Base-by-base conservation (phyloP, 1,139 yeast genomes). In the Diutina pseudorugosa region DNA sequence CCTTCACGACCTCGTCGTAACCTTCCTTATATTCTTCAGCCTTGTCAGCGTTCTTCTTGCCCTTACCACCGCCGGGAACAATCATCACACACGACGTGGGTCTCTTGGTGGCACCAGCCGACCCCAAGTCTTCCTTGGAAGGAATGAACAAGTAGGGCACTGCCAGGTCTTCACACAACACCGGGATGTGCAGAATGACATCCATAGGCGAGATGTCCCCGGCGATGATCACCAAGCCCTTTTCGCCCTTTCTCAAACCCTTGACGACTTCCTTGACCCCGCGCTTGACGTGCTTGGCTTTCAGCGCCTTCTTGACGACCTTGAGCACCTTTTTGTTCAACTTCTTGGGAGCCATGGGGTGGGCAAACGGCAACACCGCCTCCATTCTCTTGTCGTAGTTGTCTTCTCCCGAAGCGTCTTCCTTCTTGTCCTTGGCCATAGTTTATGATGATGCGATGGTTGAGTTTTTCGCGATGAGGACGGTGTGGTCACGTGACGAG, bases 181-280 rank as follows among this genome's bases (percentile, higher is more conserved):
- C 97, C 54, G 99, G 99, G 55, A 94, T 80, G 67, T 94, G 99
- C 48, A 97, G 90, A 61, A 94, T 87, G 51, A 94, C 98, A 67
- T 94, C 99, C 53, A 93, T 82, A 53, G 99, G 99, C 52, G 95
- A 90, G 59, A 94, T 93, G 67, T 94, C 99, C 59, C 98, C 98
- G 47, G 99, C 98, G 71, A 94, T 82, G 60, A 94, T 75, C 43
- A 94, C 98, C 54, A 94, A 78, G 53, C 98, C 99, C 73, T 93
- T 93, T 69, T 91, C 98, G 59, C 98, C 98, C 73, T 93, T 93
- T 76, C 98, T 83, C 60, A 94, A 79, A 42, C 98, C 94, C 74
- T 94, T 94, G 62, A 93, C 98, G 50, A 93, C 98, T 72, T 94
- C 99, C 72, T 94, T 94, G 55, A 93, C 98, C 66, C 99, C 99